These are phyloP conservation scores for Phytophthora idaei DNA, from an alignment of 352 stramenopile genomes.

Conservation along the genomic window DNA sequence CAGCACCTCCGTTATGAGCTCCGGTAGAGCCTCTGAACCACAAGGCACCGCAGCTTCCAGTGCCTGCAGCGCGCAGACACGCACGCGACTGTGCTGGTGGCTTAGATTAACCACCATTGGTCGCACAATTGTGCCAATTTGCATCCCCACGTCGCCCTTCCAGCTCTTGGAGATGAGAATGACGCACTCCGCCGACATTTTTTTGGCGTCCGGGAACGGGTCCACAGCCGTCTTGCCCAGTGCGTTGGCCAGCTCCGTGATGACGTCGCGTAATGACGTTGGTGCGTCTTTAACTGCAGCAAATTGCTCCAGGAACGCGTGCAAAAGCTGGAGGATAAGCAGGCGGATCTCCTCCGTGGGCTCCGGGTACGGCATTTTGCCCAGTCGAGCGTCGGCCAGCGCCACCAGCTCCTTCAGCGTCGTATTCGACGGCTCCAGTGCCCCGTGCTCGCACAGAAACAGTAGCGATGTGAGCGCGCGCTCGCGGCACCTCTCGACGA, in stretches of 20 bases:
- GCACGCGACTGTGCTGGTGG: conserved; percentile 85
- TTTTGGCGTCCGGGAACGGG: conserved; percentile 85
- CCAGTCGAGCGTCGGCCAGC: conserved; percentile 58
- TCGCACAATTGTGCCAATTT: conserved; percentile 70
- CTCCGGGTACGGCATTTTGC: conserved; percentile 80
- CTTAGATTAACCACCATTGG: conserved; percentile 73
- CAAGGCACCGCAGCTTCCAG: conserved; percentile 75
- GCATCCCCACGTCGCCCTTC: conserved; percentile 64
- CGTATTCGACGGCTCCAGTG: conserved; percentile 43
- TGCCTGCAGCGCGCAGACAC: conserved; percentile 75
- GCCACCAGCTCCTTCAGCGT: conserved; percentile 57
- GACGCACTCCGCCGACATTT: conserved; percentile 66
- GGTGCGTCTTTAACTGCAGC: conserved; percentile 14
- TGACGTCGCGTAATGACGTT: conserved; percentile 55
- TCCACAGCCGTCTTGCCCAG: conserved; percentile 78
- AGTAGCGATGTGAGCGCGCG: conserved; percentile 64
- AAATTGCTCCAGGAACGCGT: conserved; percentile 64
- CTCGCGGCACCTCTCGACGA: conserved; percentile 83
- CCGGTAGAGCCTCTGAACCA: conserved; percentile 60
- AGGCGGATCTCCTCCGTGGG: conserved; percentile 85
- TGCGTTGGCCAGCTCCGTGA: conserved; percentile 69
- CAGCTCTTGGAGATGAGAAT: conserved; percentile 61
- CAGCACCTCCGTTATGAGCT: conserved; percentile 82
- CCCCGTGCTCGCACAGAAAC: conserved; percentile 57
- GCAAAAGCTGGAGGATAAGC: conserved; percentile 64